Conservation (phyloP, 176 grass and related monocot genomes). For the Musa schizocarpa region DNA sequence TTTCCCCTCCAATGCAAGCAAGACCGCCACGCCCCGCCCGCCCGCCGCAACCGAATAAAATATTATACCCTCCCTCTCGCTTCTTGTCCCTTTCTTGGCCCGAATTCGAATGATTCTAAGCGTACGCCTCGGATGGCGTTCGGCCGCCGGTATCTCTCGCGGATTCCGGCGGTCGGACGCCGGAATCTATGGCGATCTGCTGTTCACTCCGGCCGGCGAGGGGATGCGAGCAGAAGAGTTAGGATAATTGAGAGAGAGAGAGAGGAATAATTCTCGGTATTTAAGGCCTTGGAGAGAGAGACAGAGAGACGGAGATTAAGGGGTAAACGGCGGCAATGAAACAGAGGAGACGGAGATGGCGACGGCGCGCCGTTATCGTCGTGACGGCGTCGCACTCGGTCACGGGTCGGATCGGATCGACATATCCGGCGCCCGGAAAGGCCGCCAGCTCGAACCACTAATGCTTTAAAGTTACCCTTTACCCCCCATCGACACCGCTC, state of each 20-base stretch:
- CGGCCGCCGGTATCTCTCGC: neutral
- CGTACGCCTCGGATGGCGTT: neutral
- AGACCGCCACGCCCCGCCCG: conserved; percentile 1
- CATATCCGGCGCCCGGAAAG: no score
- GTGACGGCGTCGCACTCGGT: neutral
- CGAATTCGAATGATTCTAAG: neutral
- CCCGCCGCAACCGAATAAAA: neutral
- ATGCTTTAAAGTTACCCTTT: no score
- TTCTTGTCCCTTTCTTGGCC: neutral
- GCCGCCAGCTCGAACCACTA: no score
- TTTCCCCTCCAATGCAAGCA: conserved; percentile 21
- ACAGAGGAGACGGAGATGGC: neutral
- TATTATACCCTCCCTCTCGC: neutral
- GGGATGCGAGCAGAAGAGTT: neutral
- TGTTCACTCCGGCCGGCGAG: neutral
- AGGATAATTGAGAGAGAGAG: no score
- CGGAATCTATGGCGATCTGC: neutral
- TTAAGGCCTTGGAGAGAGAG: no score
- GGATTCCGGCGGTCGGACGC: neutral
- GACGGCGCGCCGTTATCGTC: neutral
- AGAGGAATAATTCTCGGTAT: neutral
- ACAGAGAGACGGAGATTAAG: neutral
- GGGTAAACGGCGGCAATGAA: neutral
- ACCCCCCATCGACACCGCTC: no score
- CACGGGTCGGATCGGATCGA: neutral